Evolutionary conservation across 2,329 filamentous ascomycete species (phyloP), one percentile per base, ranked within the genome.

Genomic region (Onygenales sp.): DNA sequence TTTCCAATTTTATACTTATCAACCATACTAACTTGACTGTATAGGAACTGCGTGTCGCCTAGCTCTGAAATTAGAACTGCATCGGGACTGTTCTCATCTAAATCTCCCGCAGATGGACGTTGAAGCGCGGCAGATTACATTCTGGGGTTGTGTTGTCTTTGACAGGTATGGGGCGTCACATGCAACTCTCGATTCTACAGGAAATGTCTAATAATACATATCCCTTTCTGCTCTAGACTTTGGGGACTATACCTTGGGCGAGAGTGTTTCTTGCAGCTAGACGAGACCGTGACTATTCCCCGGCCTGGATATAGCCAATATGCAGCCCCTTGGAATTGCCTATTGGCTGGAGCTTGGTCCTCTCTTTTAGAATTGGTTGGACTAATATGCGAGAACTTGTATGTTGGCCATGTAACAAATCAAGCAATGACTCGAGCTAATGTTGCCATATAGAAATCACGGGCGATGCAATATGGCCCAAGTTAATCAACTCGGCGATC

Each of bases 221-320:
- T 2, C 31, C n/a, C 27, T 34, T 40, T 31, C 40, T 39, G 27
- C 34, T 39, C n/a, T 33, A 54, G 53, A 33, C 31, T 52, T 32
- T 59, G 57, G 57, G 52, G 43, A 6, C 52, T 59, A 6, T 59
- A 59, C 49, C 57, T 59, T n/a, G 57, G 57, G 7, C 57, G 57
- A 27, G 46, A 53, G 13, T 54, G 39, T 36, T 59, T 53, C 39
- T 47, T 59, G 17, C 48, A 44, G 6, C 40, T 51, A n/a, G 56
- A 57, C 13, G 55, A 55, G 39, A 44, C 43, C 31, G 53, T 52
- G 8, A 54, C 52, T 33, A 37, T 47, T 17, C 27, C 42, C 52
- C 17, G 47, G 44, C 51, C 49, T 47, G 33, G 27, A 17, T 33
- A 33, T 10, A 14, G 34, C 34, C 17, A 21, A 8, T 32, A 42